Evolutionary conservation across 2,329 filamentous ascomycete genomes (phyloP), one percentile per base, ranked within the genome.

Genomic region (Pseudogymnoascus sp.): DNA sequence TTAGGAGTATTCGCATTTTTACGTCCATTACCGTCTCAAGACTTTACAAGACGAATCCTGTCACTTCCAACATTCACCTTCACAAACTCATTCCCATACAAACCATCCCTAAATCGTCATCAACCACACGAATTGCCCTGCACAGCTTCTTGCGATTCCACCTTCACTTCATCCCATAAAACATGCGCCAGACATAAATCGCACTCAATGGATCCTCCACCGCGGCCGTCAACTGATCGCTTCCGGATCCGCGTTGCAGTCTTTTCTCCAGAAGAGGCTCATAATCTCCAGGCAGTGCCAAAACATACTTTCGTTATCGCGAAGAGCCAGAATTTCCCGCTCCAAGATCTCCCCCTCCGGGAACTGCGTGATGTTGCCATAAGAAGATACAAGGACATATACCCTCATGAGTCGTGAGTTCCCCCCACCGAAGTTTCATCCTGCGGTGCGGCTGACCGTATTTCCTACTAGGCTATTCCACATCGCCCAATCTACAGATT

Each of bases 401-500:
- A 63, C 33, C 61, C 61, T 6, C 31, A 60, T 31, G 61, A 63
- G 53, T 60, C 44, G 61, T 63, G 47, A 63, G 47, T 56, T 56
- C 10, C 13, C 24, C 21, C n/a, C 19, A 13, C 24, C 7, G 5
- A 33, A 14, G 29, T 21, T 21, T 14, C 33, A 26, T 44, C 21
- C 19, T 47, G 24, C 59, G n/a, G 14, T 56, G 50, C 2, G 10
- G 24, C 35, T 61, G 26, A 44, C 42, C 59, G 5, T 1, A 19
- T 59, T 42, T 8, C 24, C 37, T 24, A 13, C 42, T 14, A 63
- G 61, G 31, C 14, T 63, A 5, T 63, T 63, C 47, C 31, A 60
- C 4, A 63, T 63, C 31, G 40, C 26, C 16, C 53, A 63, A 11
- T 63, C 61, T n/a, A 50, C 42, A 56, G 61, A 63, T 53, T 26